A percentile compares a stretch with the other conserved stretches of the same genome.
Evolutionary conservation across 1,284 basidiomycete species (phyloP).

Genomic region (Meripilus lineatus): DNA sequence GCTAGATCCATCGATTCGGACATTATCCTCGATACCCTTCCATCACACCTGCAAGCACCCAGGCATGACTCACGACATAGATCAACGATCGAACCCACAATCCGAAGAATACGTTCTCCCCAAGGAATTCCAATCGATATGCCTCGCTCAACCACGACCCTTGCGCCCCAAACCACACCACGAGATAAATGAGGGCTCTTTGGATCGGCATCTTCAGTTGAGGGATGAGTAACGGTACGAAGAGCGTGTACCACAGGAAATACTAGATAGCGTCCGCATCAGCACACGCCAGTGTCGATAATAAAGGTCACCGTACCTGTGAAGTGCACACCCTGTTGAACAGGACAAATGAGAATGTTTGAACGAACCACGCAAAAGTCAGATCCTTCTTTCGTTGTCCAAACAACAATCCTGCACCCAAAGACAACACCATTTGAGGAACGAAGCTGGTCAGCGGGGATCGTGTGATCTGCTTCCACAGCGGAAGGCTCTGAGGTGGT

Average conservation of each 20-base stretch:
- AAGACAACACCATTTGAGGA: constrained; percentile 68
- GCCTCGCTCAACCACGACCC: constrained; percentile 84
- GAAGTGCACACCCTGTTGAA: constrained; percentile 99
- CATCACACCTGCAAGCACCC: constrained; percentile 68
- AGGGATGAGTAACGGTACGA: constrained; percentile 82
- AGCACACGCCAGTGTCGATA: background rate
- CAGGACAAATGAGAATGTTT: constrained; percentile 86
- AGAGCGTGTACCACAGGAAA: constrained; percentile 95
- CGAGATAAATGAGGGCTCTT: constrained; percentile 39
- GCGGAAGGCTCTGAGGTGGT: constrained; percentile 33
- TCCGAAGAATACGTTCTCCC: constrained; percentile 61
- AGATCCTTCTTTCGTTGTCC: constrained; percentile 52
- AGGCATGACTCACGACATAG: constrained; percentile 72
- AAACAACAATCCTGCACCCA: constrained; percentile 64
- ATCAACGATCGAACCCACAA: constrained; percentile 78
- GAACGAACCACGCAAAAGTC: constrained; percentile 85
- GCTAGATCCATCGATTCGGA: no score
- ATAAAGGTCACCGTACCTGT: constrained; percentile 52
- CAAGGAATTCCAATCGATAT: constrained; percentile 86
- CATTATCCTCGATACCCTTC: constrained; percentile 33
- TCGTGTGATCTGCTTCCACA: constrained; percentile 42
- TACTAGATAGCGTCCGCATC: constrained; percentile 63
- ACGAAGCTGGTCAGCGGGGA: constrained; percentile 69
- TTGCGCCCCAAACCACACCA: constrained; percentile 76
- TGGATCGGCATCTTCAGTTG: constrained; percentile 47